Evolutionary conservation across 1,284 basidiomycete species (phyloP), one percentile per base, ranked within the genome.

Genomic region (Meripilus lineatus): DNA sequence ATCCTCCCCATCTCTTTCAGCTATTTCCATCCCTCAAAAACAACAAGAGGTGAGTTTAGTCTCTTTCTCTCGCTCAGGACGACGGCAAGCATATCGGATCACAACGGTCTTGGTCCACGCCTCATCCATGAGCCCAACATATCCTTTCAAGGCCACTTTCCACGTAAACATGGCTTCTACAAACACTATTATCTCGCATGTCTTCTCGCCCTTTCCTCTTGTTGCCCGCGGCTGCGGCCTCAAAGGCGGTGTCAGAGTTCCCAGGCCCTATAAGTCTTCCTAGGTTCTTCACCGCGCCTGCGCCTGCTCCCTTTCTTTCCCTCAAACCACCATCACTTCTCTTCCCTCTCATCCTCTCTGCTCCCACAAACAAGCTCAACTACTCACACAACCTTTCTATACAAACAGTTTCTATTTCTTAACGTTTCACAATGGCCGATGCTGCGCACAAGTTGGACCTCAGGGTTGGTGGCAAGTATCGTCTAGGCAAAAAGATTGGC

Each of bases 401-500:
- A n/a, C n/a, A n/a, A n/a, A n/a, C n/a, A n/a, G n/a, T n/a, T n/a
- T n/a, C n/a, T n/a, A n/a, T n/a, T n/a, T n/a, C n/a, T n/a, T n/a
- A n/a, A n/a, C n/a, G n/a, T n/a, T n/a, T n/a, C n/a, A n/a, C n/a
- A n/a, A 87, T 88, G 85, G 73, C 83, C 63, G 84, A 88, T 56
- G 72, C 78, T 38, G 72, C 82, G 40, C 84, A 84, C 67, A 78
- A 81, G 69, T 73, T 97, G 64, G 94, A 97, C 75, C 86, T 97
- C 58, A 83, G 93, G 56, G 94, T 98, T 35, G 94, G 95, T 60
- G 93, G 94, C 64, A 98, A 98, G 74, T 97, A 96, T 77, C 85
- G 95, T 61, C 88, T 99, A 56, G 96, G 95, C 53, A 98, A 98
- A 81, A 99, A 99, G 87, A 98, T 99, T 61, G 96, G 96, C 56